Evolutionary conservation across 2,329 filamentous ascomycete species (phyloP).

Genomic region (Talaromyces sp.): DNA sequence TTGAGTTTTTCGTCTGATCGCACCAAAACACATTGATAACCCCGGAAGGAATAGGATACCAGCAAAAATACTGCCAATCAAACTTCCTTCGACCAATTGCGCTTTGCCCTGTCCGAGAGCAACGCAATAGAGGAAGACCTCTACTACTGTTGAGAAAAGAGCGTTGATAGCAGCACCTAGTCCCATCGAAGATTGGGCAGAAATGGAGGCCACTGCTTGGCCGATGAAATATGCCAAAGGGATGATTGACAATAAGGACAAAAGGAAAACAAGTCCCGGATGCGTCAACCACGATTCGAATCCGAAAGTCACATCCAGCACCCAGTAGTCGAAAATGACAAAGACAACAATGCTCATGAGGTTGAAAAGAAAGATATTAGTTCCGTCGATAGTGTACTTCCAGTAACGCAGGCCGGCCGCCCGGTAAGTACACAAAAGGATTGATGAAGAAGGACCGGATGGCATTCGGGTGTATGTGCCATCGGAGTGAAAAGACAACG

Average conservation of each 20-base stretch:
- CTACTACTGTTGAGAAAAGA: constrained; percentile 95
- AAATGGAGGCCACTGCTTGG: constrained; percentile 96
- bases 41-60: constrained; percentile 93
- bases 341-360: constrained; percentile 91
- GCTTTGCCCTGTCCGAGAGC: constrained; percentile 90
- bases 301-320: constrained; percentile 67
- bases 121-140: constrained; percentile 96
- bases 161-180: constrained; percentile 95
- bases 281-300: constrained; percentile 72
- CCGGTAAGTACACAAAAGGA: constrained; percentile 93
- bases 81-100: constrained; percentile 89
- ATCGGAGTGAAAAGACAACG: constrained; percentile 89
- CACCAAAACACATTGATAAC: constrained; percentile 97
- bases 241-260: constrained; percentile 86
- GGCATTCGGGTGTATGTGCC: constrained; percentile 68
- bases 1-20: constrained; percentile 95
- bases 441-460: constrained; percentile 73
- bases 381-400: constrained; percentile 98
- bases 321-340: constrained; percentile 86
- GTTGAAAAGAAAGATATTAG: constrained; percentile 98
- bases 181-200: constrained; percentile 97
- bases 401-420: constrained; percentile 94
- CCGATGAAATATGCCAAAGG: constrained; percentile 97
- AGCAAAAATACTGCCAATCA: constrained; percentile 96
- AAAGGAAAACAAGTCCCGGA: constrained; percentile 78